Base-by-base conservation (phyloP, 305 asterid species). In the Solanum hybrid region DNA sequence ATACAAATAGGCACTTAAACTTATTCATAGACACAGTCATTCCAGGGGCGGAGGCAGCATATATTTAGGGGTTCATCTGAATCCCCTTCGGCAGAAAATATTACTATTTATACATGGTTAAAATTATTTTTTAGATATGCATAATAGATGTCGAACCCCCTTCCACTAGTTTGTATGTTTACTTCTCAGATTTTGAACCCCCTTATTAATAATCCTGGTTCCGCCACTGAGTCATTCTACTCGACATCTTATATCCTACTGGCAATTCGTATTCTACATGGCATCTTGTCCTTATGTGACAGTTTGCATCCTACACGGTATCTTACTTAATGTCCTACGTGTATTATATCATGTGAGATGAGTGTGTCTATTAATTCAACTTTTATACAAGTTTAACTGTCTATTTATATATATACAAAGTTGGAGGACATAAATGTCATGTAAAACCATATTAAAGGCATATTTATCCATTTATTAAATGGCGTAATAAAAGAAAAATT, bases 371-470 rank as follows among this genome's bases (percentile, higher is more conserved):
- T 22, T 64, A 64, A 22, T 64, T 64, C 6, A 64, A 64, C 0
- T 22, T 22, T 4, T 64, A 64, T 64, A 9, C 1, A 64, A 64
- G 0, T 64, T 10, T 64, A 9, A 64, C 0, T 0, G 1, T 35
- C 0, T 60, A 7, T 3, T 60, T 60, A 20, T 60, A 2, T 0
- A 60, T 20, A 60, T 20, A 1, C 10, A 20, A 64, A 64, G 6
- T 64, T 22, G 1, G 1, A 64, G 6, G 13, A 0, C 1, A 64
- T 22, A 64, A 0, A 22, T 9, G 13, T 22, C 0, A 7, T 0
- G 12, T 64, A 2, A 64, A 64, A 64, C 27, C 29, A 64, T 22
- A 64, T 22, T 64, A 64, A 64, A 64, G 29, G 6, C 73, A 22
- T 64, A 64, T 64, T 64, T 64, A 64, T 64, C 3, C 14, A 64